Conservation (phyloP, 345 rosid genomes). For the Moricandia moricandioides region DNA sequence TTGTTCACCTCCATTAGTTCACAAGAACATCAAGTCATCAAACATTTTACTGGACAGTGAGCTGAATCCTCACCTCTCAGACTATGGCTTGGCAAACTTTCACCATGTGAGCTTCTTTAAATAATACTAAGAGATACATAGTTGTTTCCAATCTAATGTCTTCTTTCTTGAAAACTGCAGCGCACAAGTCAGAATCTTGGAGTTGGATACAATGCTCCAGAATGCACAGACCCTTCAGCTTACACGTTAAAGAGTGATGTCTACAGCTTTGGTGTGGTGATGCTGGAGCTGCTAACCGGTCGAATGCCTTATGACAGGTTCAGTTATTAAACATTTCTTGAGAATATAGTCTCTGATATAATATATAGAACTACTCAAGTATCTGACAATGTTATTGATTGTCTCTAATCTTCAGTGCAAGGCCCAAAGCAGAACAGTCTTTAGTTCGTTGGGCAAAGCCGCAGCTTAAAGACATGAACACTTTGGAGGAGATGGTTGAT, state of each 20-base stretch:
- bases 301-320: conserved; percentile 82
- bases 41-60: conserved; percentile 87
- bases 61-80: conserved; percentile 74
- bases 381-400: conserved; percentile 1
- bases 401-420: conserved; percentile 43
- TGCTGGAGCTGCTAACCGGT: conserved; percentile 87
- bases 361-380: neutral
- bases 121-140: neutral
- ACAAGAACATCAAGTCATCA: conserved; percentile 93
- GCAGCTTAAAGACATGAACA: conserved; percentile 64
- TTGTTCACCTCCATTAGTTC: conserved; percentile 81
- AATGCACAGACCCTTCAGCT: conserved; percentile 64
- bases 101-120: conserved; percentile 51
- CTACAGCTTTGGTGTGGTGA: conserved; percentile 93
- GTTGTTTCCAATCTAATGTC: neutral
- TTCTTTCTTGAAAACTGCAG: conserved; percentile 38
- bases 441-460: conserved; percentile 87
- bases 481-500: conserved; percentile 70
- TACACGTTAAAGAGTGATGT: conserved; percentile 86
- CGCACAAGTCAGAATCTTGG: conserved; percentile 88
- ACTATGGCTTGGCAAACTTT: conserved; percentile 77
- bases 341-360: neutral
- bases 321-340: neutral
- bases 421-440: conserved; percentile 66
- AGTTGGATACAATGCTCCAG: conserved; percentile 92